phyloP scores from a whole-genome alignment of 371 early-diverging fungal genomes.

The Fennellomyces sp. region DNA sequence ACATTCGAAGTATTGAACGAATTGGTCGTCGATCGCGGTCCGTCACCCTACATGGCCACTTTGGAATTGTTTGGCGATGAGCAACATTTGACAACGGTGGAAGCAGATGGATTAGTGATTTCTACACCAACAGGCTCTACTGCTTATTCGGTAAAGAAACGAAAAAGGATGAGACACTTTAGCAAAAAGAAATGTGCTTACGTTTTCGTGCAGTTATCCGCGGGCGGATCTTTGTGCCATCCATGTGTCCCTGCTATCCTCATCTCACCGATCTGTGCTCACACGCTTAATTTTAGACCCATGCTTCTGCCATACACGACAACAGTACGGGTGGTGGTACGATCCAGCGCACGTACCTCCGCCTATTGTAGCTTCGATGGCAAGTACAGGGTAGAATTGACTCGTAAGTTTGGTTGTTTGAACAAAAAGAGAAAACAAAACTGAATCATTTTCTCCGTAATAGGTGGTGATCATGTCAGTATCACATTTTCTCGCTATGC shows the following conservation, averaged over 20 bases:
- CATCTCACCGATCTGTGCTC: slow-evolving; percentile 96
- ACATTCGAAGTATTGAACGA: slow-evolving; percentile 79
- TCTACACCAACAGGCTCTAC: slow-evolving; percentile 98
- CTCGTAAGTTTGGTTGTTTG: slow-evolving; percentile 44
- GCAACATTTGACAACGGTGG: slow-evolving; percentile 80
- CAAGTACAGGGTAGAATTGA: slow-evolving; percentile 83
- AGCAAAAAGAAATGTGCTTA: too few relatives aligned
- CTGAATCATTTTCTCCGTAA: not conserved
- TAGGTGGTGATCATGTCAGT: slow-evolving; percentile 85
- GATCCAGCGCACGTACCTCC: slow-evolving; percentile 74
- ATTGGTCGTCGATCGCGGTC: slow-evolving; percentile 89
- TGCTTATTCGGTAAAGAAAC: slow-evolving; percentile 80
- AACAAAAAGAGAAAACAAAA: not conserved
- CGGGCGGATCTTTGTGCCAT: slow-evolving; percentile 93
- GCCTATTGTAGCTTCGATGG: slow-evolving; percentile 95
- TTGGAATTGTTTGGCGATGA: slow-evolving; percentile 93
- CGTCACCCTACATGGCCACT: slow-evolving; percentile 85
- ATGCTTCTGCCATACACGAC: slow-evolving; percentile 92
- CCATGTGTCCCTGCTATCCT: slow-evolving; percentile 92
- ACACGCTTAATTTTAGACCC: slow-evolving; percentile 93
- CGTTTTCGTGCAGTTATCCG: slow-evolving; percentile 64
- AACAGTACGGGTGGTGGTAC: slow-evolving; percentile 81
- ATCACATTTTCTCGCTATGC: slow-evolving; percentile 85
- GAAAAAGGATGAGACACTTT: too few relatives aligned
- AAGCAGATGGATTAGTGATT: slow-evolving; percentile 91